Evolutionary conservation across 345 rosid species (phyloP).

Genomic region (Diplotaxis tenuifolia): DNA sequence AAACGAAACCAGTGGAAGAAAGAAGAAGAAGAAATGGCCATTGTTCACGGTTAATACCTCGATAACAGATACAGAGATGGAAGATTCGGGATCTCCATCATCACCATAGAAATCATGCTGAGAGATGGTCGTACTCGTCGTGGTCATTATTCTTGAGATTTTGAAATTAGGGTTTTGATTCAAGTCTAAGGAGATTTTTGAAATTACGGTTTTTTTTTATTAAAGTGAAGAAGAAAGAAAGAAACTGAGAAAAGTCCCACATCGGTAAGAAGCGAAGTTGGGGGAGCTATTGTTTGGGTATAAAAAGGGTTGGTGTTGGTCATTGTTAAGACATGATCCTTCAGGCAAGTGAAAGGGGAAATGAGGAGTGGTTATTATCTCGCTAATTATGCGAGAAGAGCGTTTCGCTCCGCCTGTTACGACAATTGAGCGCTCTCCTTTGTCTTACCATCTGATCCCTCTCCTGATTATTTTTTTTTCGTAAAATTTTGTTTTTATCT

Average conservation of each 20-base stretch:
- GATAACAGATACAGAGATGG: conserved; percentile 54
- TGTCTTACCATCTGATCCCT: conserved; percentile 3
- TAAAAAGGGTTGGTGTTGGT: background rate
- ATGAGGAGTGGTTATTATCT: background rate
- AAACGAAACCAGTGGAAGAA: background rate
- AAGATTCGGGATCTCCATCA: conserved; percentile 38
- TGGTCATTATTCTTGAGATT: background rate
- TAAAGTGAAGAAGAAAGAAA: background rate
- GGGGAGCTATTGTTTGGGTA: background rate
- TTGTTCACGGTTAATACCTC: conserved; percentile 57
- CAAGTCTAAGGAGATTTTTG: background rate
- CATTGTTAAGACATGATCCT: background rate
- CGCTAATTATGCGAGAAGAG: background rate
- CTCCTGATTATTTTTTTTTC: no score
- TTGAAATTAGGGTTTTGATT: background rate
- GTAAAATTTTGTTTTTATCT: no score
- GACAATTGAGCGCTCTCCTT: conserved; percentile 5
- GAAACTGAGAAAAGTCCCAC: background rate
- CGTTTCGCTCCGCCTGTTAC: conserved; percentile 1
- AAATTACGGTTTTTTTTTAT: background rate
- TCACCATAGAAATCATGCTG: conserved; percentile 50
- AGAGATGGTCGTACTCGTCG: conserved; percentile 50
- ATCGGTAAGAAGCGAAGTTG: background rate
- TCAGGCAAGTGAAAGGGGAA: conserved; percentile 5
- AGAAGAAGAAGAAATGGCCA: background rate